These are phyloP conservation scores for Magnusiomyces tetraspermus DNA, from an alignment of 1,139 yeast species.

Conservation along the genomic window DNA sequence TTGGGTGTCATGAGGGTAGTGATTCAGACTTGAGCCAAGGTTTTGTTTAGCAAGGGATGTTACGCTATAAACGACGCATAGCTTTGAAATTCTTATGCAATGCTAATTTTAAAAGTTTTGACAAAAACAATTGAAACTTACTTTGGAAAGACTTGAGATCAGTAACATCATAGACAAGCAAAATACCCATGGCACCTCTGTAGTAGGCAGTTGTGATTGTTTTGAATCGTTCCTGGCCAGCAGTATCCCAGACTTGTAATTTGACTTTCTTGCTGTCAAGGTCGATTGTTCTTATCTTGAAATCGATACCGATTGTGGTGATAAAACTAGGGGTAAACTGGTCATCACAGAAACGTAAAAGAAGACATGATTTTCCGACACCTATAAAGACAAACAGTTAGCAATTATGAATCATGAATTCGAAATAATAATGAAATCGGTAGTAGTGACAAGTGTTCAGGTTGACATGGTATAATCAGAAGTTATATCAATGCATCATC, in stretches of 20 bases:
- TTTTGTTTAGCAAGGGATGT: no score
- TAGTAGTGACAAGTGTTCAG: no score
- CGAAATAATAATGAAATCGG: no score
- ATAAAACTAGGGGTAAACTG: slow-evolving; percentile 93
- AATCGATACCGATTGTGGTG: slow-evolving; percentile 96
- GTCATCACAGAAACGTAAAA: slow-evolving; percentile 92
- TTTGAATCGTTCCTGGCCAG: slow-evolving; percentile 97
- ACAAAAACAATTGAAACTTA: slow-evolving; percentile 6
- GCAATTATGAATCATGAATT: no score
- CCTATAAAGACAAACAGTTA: slow-evolving; percentile 28
- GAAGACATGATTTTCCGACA: slow-evolving; percentile 92
- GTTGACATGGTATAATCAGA: no score
- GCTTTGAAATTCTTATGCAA: no score
- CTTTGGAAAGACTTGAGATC: slow-evolving; percentile 88
- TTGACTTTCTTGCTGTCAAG: slow-evolving; percentile 87
- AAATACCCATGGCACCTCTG: slow-evolving; percentile 98
- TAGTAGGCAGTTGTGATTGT: slow-evolving; percentile 97
- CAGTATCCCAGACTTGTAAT: slow-evolving; percentile 98
- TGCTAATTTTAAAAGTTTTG: neutral
- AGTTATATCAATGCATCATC: no score
- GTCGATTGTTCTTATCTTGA: slow-evolving; percentile 93
- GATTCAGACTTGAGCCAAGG: no score
- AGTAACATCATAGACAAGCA: slow-evolving; percentile 90
- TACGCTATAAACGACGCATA: no score
- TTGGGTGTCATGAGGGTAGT: no score